Percentiles rank a stretch among this genome's conserved stretches.
These are phyloP conservation scores for Hibiscus mutabilis DNA, from an alignment of 345 rosid genomes.

Conservation along the genomic window DNA sequence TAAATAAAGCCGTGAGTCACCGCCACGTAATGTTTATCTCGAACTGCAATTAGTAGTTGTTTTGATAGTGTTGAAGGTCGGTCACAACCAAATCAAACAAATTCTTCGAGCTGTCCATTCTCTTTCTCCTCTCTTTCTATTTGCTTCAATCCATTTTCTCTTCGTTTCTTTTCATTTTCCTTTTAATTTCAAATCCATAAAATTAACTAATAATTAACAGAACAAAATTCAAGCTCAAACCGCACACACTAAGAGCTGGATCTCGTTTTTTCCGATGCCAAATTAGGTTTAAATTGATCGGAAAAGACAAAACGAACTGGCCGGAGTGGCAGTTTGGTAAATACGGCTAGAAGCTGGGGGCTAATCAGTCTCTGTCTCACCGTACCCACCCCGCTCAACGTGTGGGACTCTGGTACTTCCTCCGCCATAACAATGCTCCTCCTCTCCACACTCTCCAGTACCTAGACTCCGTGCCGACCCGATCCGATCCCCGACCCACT, in stretches of 20 bases:
- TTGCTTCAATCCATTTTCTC: not conserved
- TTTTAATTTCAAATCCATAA: not conserved
- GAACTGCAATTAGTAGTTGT: not conserved
- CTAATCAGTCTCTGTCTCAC: slow-evolving; percentile 84
- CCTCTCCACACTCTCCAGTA: slow-evolving; percentile 57
- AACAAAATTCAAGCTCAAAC: not conserved
- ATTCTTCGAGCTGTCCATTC: slow-evolving; percentile 15
- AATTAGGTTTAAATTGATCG: slow-evolving; percentile 10
- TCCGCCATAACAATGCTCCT: slow-evolving; percentile 59
- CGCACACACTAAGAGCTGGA: not conserved
- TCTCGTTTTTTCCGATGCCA: slow-evolving; percentile 5
- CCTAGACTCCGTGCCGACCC: slow-evolving; percentile 32
- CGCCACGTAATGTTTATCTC: not conserved
- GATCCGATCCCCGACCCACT: slow-evolving; percentile 24
- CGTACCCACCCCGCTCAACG: slow-evolving; percentile 47
- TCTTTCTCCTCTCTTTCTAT: slow-evolving; percentile 5
- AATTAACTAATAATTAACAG: not conserved
- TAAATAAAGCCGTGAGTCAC: slow-evolving; percentile 3
- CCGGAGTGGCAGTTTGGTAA: slow-evolving; percentile 31
- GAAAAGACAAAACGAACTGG: not conserved
- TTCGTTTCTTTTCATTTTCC: not conserved
- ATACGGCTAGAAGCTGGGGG: slow-evolving; percentile 81
- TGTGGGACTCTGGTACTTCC: slow-evolving; percentile 62
- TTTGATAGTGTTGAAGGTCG: not conserved
- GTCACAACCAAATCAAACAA: slow-evolving; percentile 10